A percentile compares a stretch with the other conserved stretches of the same genome.
phyloP scores from a whole-genome alignment of 179 eudicot genomes.

The Spinacia oleracea region DNA sequence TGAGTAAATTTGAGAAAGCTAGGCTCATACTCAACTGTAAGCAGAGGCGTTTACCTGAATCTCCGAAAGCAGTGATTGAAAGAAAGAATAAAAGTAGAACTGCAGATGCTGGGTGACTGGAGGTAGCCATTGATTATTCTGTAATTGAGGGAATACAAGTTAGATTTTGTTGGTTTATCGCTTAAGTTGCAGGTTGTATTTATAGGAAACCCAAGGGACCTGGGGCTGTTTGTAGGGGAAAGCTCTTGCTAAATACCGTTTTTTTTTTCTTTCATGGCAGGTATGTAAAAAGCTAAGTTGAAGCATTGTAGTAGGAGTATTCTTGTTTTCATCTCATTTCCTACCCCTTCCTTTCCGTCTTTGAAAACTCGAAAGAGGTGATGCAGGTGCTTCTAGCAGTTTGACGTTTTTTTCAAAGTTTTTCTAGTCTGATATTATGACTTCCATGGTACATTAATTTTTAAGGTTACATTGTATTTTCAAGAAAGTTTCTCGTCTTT shows the following conservation, averaged over 20 bases:
- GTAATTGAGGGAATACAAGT: neutral
- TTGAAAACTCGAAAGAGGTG: neutral
- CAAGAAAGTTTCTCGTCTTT: neutral
- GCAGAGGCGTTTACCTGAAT: constrained; percentile 18
- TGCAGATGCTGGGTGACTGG: constrained; percentile 8
- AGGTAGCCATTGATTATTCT: constrained; percentile 13
- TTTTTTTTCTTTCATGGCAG: neutral
- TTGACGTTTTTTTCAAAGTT: constrained; percentile 15
- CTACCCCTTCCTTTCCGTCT: neutral
- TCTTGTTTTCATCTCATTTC: neutral
- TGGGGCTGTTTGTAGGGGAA: neutral
- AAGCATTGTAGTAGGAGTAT: constrained; percentile 3
- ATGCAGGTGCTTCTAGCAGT: constrained; percentile 24
- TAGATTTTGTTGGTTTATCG: neutral
- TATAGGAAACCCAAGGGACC: constrained; percentile 7
- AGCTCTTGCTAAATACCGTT: neutral
- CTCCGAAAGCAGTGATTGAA: constrained; percentile 25
- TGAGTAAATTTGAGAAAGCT: neutral
- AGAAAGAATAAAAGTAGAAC: constrained; percentile 22
- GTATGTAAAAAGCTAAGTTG: constrained; percentile 1
- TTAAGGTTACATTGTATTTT: neutral
- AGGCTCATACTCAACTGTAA: neutral
- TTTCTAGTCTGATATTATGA: neutral
- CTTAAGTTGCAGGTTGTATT: constrained; percentile 5
- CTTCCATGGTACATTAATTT: constrained; percentile 10